Base-by-base conservation (phyloP, 768 basidiomycete species). In the Mycena indigotica region DNA sequence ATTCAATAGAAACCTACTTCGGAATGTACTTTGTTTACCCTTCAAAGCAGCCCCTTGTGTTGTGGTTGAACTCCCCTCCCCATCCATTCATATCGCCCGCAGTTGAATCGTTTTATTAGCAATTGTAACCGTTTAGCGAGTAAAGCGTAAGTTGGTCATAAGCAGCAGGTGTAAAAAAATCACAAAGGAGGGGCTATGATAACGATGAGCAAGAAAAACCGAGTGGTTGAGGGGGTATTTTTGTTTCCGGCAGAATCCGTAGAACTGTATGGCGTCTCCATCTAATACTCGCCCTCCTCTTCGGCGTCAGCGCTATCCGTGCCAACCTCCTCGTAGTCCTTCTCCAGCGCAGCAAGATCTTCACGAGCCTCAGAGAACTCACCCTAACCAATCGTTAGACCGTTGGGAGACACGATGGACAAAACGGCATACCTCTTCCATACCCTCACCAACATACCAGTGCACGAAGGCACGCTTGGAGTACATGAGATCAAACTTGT, bases 321-420 rank as follows among this genome's bases (percentile, higher is more conserved):
- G 61, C 79, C 81, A 67, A 83, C 93, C 74, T 96, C 92, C 72
- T 94, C 91, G 68, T 93, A 94, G 72, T 94, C 93, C 73, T 92
- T 95, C 78, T 98, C 95, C 57, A 98, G 85, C 5, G 96, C 96
- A 40, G 96, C 96, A 60, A 98, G 87, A 77, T 98, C 96, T 73
- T 98, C 96, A 66, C 95, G 90, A 45, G 96, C 96, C 77, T 97
- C 95, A 46, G 93, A 95, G 78, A 98, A 98, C 77, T 98, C 96
- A 75, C 96, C 96, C 80, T 85, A n/a, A 53, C 44, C 24, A 3
- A 8, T 40, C 53, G 26, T 53, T 39, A 38, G 17, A 54, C 50
- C 51, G 3, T 24, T 17, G 17, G 29, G 28, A 2, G 23, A 15
- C 29, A 23, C 15, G 24, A 23, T 28, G n/a, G 30, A 13, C 21